Base-by-base conservation (phyloP, 805 yeast genomes). In the Schizosaccharomyces cryophilus region DNA sequence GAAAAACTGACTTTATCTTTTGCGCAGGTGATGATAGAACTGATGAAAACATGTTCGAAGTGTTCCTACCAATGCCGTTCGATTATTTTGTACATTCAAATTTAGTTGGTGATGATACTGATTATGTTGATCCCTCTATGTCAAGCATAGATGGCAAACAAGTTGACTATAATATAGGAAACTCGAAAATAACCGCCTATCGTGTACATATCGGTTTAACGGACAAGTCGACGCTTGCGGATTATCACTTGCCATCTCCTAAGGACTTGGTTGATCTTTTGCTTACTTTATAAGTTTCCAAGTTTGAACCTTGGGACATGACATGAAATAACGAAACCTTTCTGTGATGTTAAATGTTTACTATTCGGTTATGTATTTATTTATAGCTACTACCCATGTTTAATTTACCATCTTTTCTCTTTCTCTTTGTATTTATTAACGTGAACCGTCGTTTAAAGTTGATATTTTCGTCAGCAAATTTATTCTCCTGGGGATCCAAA, bases 21-120 rank as follows among this genome's bases (percentile, higher is more conserved):
- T 93, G 97, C 73, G 72, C 87, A 54, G 99, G 99, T 60, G 99
- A 93, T 71, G 99, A 93, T 70, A 77, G 83, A 54, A 93, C 99
- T 0, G 99, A 93, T 71, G 99, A 93, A 71, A 98, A 93, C 68
- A 93, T 93, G 99, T 93, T 93, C 71, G 77, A 75, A 63, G 84
- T 90, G 31, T 74, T 93, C 66, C 79, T 45, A 19, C 51, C 51
- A 19, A 45, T 24, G 26, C 26, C 51, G 7, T 45, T 45, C 17
- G 26, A 24, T n/a, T 19, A 45, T 17, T 45, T 24, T 5, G 9
- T 19, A 15, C 51, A 35, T 35, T 35, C 40, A 9, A 35, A 7
- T 35, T 9, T 35, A 15, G 40, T 35, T 15, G 40, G 40, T 9
- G 40, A 35, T 35, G 51, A 45, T 19, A 45, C 26, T 5, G 51